Conservation (phyloP, 1,284 basidiomycete genomes). For the Apiotrichum gracile region DNA sequence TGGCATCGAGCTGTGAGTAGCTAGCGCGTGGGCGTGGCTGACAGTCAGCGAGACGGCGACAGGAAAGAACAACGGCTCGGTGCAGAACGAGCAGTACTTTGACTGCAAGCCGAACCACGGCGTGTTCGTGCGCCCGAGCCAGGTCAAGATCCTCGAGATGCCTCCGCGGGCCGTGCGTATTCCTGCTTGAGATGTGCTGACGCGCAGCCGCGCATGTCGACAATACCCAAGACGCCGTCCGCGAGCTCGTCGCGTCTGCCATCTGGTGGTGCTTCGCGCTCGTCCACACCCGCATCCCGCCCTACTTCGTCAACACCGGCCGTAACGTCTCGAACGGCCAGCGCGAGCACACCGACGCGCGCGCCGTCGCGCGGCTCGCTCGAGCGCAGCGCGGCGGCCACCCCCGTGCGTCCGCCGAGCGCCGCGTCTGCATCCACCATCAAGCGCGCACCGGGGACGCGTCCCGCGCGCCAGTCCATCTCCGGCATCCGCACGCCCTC, state of each 20-base stretch:
- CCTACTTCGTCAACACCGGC: background rate
- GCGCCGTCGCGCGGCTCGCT: background rate
- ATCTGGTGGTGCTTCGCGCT: background rate
- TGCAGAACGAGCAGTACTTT: conserved; percentile 81
- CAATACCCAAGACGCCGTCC: background rate
- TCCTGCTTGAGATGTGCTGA: background rate
- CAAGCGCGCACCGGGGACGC: background rate
- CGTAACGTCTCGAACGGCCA: background rate
- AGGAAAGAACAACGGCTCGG: conserved; percentile 94
- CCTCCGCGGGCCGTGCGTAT: conserved; percentile 13
- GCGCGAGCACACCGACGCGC: background rate
- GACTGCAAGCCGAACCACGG: conserved; percentile 69
- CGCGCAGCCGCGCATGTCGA: background rate
- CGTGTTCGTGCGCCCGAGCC: conserved; percentile 84
- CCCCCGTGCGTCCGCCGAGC: background rate
- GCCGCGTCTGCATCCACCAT: background rate
- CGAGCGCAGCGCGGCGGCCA: background rate
- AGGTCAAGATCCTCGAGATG: conserved; percentile 60
- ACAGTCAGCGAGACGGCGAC: conserved; percentile 53
- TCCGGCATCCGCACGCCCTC: background rate
- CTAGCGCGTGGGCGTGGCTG: background rate
- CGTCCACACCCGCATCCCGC: background rate
- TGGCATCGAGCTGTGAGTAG: conserved; percentile 71
- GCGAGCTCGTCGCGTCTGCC: background rate
- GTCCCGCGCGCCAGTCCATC: background rate